Conservation (phyloP, 495 filamentous ascomycete species). For the Cetradonia linearis region DNA sequence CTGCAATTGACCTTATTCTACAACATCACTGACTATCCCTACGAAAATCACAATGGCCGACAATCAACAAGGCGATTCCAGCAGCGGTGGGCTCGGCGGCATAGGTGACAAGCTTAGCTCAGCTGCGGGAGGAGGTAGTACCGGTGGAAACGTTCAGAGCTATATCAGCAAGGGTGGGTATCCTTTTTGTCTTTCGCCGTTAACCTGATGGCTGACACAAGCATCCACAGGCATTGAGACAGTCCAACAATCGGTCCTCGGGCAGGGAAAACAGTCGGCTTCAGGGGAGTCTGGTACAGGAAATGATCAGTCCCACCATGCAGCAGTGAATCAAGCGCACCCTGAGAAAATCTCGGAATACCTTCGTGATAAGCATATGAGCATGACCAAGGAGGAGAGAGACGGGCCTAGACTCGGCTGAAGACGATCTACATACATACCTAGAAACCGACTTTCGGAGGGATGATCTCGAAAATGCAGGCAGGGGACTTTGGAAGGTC, state of each 20-base stretch:
- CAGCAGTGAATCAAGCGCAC: constrained; percentile 13
- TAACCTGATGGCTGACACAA: not conserved
- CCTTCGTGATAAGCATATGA: constrained; percentile 14
- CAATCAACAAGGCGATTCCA: constrained; percentile 9
- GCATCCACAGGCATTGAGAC: constrained; percentile 6
- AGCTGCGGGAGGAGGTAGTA: constrained; percentile 15
- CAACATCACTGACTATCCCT: not conserved
- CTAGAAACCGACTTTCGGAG: not conserved
- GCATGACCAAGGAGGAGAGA: not conserved
- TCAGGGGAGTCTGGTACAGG: not conserved
- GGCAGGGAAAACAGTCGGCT: constrained; percentile 1
- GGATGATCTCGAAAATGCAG: not conserved
- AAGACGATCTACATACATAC: not conserved
- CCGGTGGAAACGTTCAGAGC: constrained; percentile 15
- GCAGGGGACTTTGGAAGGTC: not conserved
- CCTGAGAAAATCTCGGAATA: constrained; percentile 15
- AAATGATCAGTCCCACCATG: constrained; percentile 10
- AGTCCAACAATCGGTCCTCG: constrained; percentile 9
- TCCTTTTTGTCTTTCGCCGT: not conserved
- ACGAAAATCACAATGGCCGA: not conserved
- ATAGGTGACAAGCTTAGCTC: constrained; percentile 19
- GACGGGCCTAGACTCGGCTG: not conserved
- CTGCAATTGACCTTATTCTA: not conserved
- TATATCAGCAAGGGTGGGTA: constrained; percentile 14
- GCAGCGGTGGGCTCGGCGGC: constrained; percentile 11